These are phyloP conservation scores for Fusarium goolgardi DNA, from an alignment of 2,329 filamentous ascomycete species.

Conservation along the genomic window DNA sequence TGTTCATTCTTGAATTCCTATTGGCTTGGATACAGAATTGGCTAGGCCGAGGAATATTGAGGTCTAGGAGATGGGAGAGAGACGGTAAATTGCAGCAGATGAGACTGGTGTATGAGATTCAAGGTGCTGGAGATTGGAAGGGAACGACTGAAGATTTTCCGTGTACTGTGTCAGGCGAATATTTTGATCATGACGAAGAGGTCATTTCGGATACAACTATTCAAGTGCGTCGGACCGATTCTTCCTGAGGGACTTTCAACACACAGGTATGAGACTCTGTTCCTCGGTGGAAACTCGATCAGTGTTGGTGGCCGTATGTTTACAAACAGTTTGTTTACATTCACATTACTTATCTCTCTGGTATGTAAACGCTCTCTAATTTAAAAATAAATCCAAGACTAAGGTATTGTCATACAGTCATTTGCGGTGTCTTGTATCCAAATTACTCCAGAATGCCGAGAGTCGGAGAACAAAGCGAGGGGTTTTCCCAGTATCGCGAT, in stretches of 20 bases:
- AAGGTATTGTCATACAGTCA: constrained; percentile 6
- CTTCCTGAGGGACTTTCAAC: neutral
- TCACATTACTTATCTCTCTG: accelerated
- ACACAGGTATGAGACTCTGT: neutral
- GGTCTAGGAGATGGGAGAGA: neutral
- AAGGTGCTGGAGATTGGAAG: neutral
- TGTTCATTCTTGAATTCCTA: neutral
- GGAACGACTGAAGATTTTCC: neutral
- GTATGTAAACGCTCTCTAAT: neutral
- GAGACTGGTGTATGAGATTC: neutral
- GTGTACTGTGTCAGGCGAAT: neutral
- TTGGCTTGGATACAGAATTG: neutral
- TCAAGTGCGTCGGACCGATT: neutral
- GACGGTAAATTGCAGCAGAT: neutral
- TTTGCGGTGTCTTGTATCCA: neutral
- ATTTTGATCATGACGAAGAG: neutral
- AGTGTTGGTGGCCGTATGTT: neutral
- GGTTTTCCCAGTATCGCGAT: neutral
- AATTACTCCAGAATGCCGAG: neutral
- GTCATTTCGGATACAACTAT: neutral
- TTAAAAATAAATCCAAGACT: neutral
- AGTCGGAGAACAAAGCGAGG: neutral
- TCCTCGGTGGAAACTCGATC: accelerated
- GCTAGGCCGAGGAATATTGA: neutral
- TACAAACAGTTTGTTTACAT: neutral